phyloP scores from a whole-genome alignment of 148 eudicot genomes.

The Cornus controversa region DNA sequence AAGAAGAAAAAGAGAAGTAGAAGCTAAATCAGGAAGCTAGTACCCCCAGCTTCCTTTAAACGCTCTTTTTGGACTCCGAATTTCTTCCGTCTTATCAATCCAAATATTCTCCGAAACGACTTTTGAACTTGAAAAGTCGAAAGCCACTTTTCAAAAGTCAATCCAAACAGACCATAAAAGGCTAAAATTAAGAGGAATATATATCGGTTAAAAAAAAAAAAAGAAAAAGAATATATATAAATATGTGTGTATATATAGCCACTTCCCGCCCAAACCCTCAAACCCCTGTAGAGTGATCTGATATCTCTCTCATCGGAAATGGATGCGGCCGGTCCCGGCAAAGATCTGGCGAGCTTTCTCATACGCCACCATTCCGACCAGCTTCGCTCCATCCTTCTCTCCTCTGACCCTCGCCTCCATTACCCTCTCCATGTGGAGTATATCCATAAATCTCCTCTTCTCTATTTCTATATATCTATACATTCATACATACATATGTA shows the following conservation, averaged over 20 bases:
- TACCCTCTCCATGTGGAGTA: conserved; percentile 87
- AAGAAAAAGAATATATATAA: no score
- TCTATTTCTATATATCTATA: background rate
- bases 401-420: conserved; percentile 76
- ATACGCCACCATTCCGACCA: conserved; percentile 45
- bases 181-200: no score
- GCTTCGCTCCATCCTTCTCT: conserved; percentile 53
- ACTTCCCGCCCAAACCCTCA: conserved; percentile 23
- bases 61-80: no score
- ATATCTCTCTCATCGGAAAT: conserved; percentile 12
- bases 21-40: no score
- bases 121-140: no score
- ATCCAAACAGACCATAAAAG: no score
- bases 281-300: background rate
- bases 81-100: no score
- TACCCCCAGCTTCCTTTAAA: no score
- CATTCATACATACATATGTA: background rate
- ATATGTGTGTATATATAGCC: background rate
- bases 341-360: conserved; percentile 56
- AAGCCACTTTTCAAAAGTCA: no score
- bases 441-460: background rate
- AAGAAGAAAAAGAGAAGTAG: no score
- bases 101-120: no score
- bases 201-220: no score
- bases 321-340: conserved; percentile 11